These are phyloP conservation scores for Ceriops zippeliana DNA, from an alignment of 345 rosid genomes.

Conservation along the genomic window DNA sequence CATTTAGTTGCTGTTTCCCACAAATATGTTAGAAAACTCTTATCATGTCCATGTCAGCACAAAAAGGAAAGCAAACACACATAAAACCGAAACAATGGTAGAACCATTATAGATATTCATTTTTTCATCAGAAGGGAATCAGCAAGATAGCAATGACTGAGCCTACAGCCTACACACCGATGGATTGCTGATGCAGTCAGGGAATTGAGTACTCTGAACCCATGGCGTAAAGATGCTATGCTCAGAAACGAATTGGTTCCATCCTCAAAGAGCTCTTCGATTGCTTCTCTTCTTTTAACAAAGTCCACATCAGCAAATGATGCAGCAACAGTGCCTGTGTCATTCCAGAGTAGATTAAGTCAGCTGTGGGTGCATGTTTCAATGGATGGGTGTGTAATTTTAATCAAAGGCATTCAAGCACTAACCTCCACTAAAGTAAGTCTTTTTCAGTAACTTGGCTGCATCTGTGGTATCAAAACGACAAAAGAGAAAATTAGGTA, in stretches of 20 bases:
- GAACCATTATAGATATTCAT: not conserved
- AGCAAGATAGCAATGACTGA: not conserved
- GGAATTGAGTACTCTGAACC: slow-evolving; percentile 71
- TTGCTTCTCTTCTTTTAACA: slow-evolving; percentile 77
- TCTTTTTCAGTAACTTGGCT: slow-evolving; percentile 75
- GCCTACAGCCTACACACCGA: slow-evolving; percentile 45
- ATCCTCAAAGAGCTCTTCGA: slow-evolving; percentile 89
- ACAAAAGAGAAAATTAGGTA: slow-evolving; percentile 11
- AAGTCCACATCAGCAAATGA: slow-evolving; percentile 92
- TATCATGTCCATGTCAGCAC: too few species aligned
- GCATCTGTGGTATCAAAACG: slow-evolving; percentile 53
- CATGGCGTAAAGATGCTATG: slow-evolving; percentile 76
- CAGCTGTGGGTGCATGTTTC: not conserved
- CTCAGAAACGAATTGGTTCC: slow-evolving; percentile 84
- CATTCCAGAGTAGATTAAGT: not conserved
- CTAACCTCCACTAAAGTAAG: slow-evolving; percentile 95
- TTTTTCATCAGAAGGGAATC: not conserved
- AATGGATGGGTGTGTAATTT: not conserved
- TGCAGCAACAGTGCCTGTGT: slow-evolving; percentile 88
- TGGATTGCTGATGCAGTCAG: slow-evolving; percentile 60
- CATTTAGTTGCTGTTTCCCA: too few species aligned
- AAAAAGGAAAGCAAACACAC: not conserved
- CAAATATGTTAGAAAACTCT: too few species aligned
- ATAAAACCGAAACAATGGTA: not conserved
- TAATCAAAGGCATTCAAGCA: slow-evolving; percentile 19